Evolutionary conservation across 2,329 filamentous ascomycete species (phyloP), one percentile per base, ranked within the genome.

Genomic region (Xylariaceae sp.): DNA sequence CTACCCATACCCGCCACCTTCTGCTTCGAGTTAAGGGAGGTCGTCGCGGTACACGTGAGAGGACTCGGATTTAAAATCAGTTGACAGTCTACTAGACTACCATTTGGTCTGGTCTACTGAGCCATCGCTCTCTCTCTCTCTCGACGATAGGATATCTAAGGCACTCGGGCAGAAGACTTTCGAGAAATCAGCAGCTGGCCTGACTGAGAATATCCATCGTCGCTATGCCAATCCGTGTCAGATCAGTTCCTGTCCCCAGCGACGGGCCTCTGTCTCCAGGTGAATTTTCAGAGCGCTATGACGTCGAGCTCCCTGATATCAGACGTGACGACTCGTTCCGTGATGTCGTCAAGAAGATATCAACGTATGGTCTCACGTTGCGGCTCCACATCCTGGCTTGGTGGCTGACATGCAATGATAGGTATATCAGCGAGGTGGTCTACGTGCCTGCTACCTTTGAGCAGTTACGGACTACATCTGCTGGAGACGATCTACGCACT

Each of bases 361-460:
- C 80, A 2, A 57, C 69, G 78, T 83, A 59, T 44, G 71, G 42
- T 18, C 31, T 27, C 30, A n/a, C n/a, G n/a, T n/a, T n/a, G n/a
- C n/a, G n/a, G n/a, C 31, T n/a, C 9, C 6, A 11, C 9, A 8
- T 15, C 24, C 29, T 9, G 11, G 6, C 21, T 24, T 11, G 30
- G 14, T 15, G 13, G 18, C 34, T 48, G 38, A 42, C 38, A 38
- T 32, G 16, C n/a, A 14, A 13, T 3, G 11, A 16, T 31, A 83
- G 79, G 37, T 84, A 76, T 56, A 73, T 85, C 45, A 67, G 72
- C 41, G 74, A 80, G 41, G 74, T 74, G 15, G 70, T 88, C 39
- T 69, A 73, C 36, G 64, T 80, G 31, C 81, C 84, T 12, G 76
- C 76, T 55, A 82, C 76, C 11, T 88, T 87, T 62, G 84, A 88